A percentile compares a stretch with the other conserved stretches of the same genome.
Conservation (phyloP, 2,329 filamentous ascomycete genomes). For the Didymella lethalis region DNA sequence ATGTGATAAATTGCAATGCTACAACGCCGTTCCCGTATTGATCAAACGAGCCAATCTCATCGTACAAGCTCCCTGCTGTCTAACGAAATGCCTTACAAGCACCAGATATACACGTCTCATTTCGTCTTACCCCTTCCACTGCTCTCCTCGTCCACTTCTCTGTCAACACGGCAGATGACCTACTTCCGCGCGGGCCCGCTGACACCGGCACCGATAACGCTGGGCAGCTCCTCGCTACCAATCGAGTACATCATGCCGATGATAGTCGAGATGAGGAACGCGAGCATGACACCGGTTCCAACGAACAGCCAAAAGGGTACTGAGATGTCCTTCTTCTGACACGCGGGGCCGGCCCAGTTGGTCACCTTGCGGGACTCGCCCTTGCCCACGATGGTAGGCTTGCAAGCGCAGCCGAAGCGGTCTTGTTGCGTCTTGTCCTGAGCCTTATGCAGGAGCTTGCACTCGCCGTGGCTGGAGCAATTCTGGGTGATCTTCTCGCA, state of each 20-base stretch:
- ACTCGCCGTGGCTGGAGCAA: conserved; percentile 84
- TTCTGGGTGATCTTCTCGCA: conserved; percentile 76
- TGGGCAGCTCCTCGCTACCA: conserved; percentile 86
- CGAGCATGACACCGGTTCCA: conserved; percentile 73
- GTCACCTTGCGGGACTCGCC: conserved; percentile 63
- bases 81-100: conserved; percentile 32
- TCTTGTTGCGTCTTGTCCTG: conserved; percentile 53
- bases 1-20: conserved; percentile 42
- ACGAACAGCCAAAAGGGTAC: conserved; percentile 87
- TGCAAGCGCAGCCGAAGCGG: conserved; percentile 85
- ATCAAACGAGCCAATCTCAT: conserved; percentile 35
- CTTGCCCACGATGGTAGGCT: conserved; percentile 63
- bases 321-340: conserved; percentile 91
- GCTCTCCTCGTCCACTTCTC: neutral
- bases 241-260: conserved; percentile 83
- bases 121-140: neutral
- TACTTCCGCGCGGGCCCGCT: conserved; percentile 65
- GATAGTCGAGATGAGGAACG: conserved; percentile 72
- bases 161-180: neutral
- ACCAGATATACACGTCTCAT: conserved; percentile 41
- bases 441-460: conserved; percentile 69
- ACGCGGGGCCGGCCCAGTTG: conserved; percentile 84
- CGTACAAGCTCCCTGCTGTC: conserved; percentile 33
- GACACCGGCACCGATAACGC: conserved; percentile 95
- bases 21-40: conserved; percentile 43